Base-by-base conservation (phyloP, 2,329 filamentous ascomycete genomes). In the Knufia petricola region DNA sequence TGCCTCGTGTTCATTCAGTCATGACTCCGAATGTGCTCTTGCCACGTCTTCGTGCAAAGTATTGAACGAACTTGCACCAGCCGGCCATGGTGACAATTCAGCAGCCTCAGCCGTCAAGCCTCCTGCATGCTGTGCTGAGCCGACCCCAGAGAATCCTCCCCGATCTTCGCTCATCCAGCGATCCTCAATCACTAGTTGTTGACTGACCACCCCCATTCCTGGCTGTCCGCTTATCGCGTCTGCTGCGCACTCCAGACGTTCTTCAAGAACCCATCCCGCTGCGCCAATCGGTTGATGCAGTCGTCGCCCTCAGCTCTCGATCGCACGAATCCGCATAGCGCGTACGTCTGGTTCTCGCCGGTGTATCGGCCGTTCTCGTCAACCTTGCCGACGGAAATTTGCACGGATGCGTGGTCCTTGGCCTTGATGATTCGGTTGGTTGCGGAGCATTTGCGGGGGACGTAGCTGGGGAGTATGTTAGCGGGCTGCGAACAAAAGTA, bases 371-470 rank as follows among this genome's bases (percentile, higher is more conserved):
- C 92, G 77, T 89, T 94, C 84, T 98, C 92, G 74, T 96, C 90
- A 65, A 98, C 92, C 79, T 95, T 96, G 73, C 84, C 90, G 69
- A 98, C 78, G 64, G 84, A 87, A 74, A 98, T 87, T 76, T 98
- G 92, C 64, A 96, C 92, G 57, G 87, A 94, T 65, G 87, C 90
- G 81, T 98, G 92, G 77, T 98, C 92, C 79, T 96, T 95, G 79
- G 92, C 88, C 80, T 95, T 95, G 84, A 98, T 96, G 81, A 96
- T 95, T 77, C 92, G 87, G 87, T 94, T 94, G 73, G 90, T 95
- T 65, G 89, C 89, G 73, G 81, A 87, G 86, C 90, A 96, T 80
- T 95, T 96, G 80, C 90, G 87, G 71, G 88, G 88, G 79, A 95
- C 86, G 83, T 94, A 94, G 72, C 87, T 94, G 69, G n/a, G 57